A percentile compares a stretch with the other conserved stretches of the same genome.
These are phyloP conservation scores for Arthroderma uncinatum DNA, from an alignment of 2,329 filamentous ascomycete species.

Conservation along the genomic window DNA sequence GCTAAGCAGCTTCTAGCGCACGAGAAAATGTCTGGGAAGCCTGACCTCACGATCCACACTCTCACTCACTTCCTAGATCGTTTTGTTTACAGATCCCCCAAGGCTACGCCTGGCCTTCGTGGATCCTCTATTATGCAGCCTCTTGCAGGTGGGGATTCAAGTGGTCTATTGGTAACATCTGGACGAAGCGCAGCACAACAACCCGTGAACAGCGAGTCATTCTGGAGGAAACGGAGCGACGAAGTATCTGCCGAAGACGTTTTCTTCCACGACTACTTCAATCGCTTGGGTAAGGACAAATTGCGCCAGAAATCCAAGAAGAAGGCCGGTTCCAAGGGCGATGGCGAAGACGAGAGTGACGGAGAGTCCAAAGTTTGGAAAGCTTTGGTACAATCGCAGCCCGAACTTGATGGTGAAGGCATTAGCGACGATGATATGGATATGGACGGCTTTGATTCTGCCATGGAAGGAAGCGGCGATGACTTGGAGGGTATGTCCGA, in stretches of 20 bases:
- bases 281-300: conserved; percentile 55
- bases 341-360: conserved; percentile 42
- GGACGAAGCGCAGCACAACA: conserved; percentile 48
- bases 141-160: conserved; percentile 52
- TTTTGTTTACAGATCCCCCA: conserved; percentile 94
- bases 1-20: conserved; percentile 60
- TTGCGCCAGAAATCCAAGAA: conserved; percentile 46
- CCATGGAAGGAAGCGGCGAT: conserved; percentile 39
- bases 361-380: conserved; percentile 82
- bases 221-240: conserved; percentile 83
- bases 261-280: conserved; percentile 98
- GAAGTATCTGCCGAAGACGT: conserved; percentile 84
- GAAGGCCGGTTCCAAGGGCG: conserved; percentile 38
- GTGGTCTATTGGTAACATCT: conserved; percentile 50
- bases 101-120: conserved; percentile 52
- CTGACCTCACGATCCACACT: conserved; percentile 79
- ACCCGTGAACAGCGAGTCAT: conserved; percentile 73
- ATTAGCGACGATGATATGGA: conserved; percentile 50
- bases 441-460: conserved; percentile 44
- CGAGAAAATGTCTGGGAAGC: conserved; percentile 67
- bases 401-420: conserved; percentile 58
- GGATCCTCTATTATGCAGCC: conserved; percentile 97
- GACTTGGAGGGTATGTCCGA: conserved; percentile 31
- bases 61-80: conserved; percentile 94
- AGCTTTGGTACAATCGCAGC: conserved; percentile 68